These are phyloP conservation scores for Penicillium sp. DNA, from an alignment of 2,329 filamentous ascomycete species.

Conservation along the genomic window DNA sequence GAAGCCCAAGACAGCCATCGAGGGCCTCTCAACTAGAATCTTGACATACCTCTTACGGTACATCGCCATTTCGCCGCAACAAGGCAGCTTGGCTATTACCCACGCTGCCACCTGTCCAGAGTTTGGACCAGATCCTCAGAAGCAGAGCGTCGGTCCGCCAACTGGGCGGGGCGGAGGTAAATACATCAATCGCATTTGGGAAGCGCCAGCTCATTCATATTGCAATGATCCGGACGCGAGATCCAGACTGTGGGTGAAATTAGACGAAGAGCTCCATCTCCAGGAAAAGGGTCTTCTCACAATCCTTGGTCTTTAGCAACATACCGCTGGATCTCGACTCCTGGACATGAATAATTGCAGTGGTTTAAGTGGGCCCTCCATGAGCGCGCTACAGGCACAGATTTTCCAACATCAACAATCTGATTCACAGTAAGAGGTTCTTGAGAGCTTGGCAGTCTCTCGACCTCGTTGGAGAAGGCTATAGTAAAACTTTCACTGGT, in stretches of 20 bases:
- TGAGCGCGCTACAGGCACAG: too few species aligned
- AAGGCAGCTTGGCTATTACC: constrained; percentile 14
- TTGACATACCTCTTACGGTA: constrained; percentile 2
- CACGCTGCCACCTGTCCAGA: constrained; percentile 8
- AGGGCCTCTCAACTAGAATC: background rate
- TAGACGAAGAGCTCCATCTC: constrained; percentile 7
- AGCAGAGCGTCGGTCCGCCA: background rate
- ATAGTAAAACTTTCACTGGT: too few species aligned
- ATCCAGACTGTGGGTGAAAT: constrained; percentile 6
- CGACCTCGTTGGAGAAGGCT: background rate
- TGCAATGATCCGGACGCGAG: constrained; percentile 6
- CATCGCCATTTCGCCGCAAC: constrained; percentile 12
- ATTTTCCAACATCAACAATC: background rate
- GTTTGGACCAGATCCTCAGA: constrained; percentile 4
- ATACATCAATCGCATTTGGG: constrained; percentile 15
- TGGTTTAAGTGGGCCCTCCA: too few species aligned
- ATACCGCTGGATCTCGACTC: background rate
- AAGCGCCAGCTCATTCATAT: background rate
- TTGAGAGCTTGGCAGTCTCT: background rate
- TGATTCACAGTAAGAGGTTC: background rate
- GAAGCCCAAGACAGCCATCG: background rate
- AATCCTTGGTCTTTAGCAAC: background rate
- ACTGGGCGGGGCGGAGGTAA: constrained; percentile 5
- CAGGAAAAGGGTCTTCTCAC: constrained; percentile 2
- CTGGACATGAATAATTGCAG: background rate